Evolutionary conservation across 441 rosid genomes (phyloP), one percentile per base, ranked within the genome.

Genomic region (Codiaeum variegatum): DNA sequence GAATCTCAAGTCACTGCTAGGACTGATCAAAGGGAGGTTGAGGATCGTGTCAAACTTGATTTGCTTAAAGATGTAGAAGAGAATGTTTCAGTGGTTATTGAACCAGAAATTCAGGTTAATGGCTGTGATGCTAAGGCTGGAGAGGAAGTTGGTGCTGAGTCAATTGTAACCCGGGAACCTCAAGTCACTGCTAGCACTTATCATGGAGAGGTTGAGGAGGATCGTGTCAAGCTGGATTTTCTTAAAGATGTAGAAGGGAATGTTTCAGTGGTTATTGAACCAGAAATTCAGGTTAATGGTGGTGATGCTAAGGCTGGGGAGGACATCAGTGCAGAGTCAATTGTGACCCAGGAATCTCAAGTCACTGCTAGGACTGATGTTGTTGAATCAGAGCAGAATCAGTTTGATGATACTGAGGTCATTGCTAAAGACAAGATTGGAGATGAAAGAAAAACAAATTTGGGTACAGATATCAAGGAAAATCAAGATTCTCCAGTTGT

Each of bases 381-480:
- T 63, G 29, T 62, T 54, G 56, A 55, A 65, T 31, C 70, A 34
- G 70, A 56, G 46, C 46, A 10, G 4, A 58, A 56, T 29, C 71
- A 31, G 56, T 55, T 46, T 56, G 28, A 32, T 59, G 19, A 60
- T 51, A 40, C 11, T 40, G 44, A 40, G 13, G 13, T 40, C 44
- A 40, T 40, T 40, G 34, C 18, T n/a, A 59, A 23, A 28, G 49
- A 42, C 32, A 4, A 38, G 67, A 66, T 66, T 74, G 75, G 70
- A 71, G 70, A 42, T 38, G 64, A 72, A 49, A 71, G 56, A 9
- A 68, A 76, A 67, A 47, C 36, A 62, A n/a, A 24, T 26, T 38
- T 38, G 51, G 68, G 1, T 31, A 24, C 49, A 23, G 36, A n/a
- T 66, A 19, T 11, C 29, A 52, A 44, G 19, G 68, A 51, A 67